Evolutionary conservation across 2,329 filamentous ascomycete species (phyloP), one percentile per base, ranked within the genome.

Genomic region (Onygenales sp.): DNA sequence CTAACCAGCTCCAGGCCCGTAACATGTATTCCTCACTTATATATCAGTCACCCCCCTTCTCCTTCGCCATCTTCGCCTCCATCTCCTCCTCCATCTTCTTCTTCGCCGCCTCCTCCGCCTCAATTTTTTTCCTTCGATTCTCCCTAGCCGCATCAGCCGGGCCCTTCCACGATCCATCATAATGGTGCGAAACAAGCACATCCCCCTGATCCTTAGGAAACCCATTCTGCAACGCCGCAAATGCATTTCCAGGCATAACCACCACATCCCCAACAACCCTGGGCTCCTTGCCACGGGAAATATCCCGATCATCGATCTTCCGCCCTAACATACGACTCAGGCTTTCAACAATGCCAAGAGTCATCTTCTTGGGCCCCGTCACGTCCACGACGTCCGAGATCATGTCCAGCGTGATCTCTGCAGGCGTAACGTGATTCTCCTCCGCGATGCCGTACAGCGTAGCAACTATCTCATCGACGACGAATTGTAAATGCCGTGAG

Each of bases 351-450:
- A 64, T 52, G 13, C 53, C 53, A n/a, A 62, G 49, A 0, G 62
- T 64, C 59, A 65, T 62, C n/a, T 61, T 62, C 51, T 62, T 62
- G 2, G 62, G 62, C 1, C 62, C 62, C 1, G 61, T 64, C 7
- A 65, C 62, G 17, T 65, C 53, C 4, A 65, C 59, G 10, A 65
- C 61, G 52, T 65, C 63, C 1, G 56, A 53, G 36, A 64, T 53
- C 62, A 63, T 62, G 8, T 65, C 61, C 10, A 63, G 45, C 2
- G 55, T 61, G n/a, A 64, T 49, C 2, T 53, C 48, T 13, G 49
- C 32, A 9, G 62, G 51, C 1, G 32, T 37, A 5, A 64, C 57
- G 10, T 50, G 8, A 27, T 62, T 59, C 3, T 42, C 31, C 2
- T 32, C 9, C 1, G 61, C 61, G 36, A 64, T 59, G 13, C 58